A percentile compares a stretch with the other conserved stretches of the same genome.
These are phyloP conservation scores for Mycena maculata DNA, from an alignment of 768 basidiomycete species.

Conservation along the genomic window DNA sequence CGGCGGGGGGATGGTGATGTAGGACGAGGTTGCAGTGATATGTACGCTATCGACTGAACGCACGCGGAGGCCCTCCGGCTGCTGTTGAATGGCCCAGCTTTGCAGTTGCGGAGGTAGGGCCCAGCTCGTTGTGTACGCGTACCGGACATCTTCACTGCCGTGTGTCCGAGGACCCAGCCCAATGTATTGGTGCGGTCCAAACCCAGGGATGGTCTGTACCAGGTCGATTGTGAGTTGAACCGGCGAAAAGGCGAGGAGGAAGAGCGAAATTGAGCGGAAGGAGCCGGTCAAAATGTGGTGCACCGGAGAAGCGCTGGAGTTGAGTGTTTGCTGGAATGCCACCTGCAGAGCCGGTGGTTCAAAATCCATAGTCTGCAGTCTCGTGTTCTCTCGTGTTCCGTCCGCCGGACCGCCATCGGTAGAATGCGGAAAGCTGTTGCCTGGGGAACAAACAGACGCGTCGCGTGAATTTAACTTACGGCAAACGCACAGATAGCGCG, in stretches of 20 bases:
- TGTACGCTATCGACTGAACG: constrained; percentile 56
- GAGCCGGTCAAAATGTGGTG: constrained; percentile 60
- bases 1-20: constrained; percentile 61
- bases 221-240: constrained; percentile 51
- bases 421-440: too few species aligned
- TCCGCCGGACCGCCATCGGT: too few species aligned
- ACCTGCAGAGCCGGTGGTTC: not conserved
- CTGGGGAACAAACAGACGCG: too few species aligned
- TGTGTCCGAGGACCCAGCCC: constrained; percentile 48
- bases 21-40: constrained; percentile 67
- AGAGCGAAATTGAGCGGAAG: constrained; percentile 63
- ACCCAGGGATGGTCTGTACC: constrained; percentile 55
- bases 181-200: constrained; percentile 66
- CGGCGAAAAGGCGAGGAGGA: constrained; percentile 62
- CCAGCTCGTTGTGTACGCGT: constrained; percentile 64
- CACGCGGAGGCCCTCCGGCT: constrained; percentile 42
- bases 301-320: not conserved
- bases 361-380: constrained; percentile 7
- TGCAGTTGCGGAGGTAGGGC: constrained; percentile 58
- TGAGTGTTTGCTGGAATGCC: not conserved
- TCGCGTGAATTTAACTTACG: too few species aligned
- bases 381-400: too few species aligned
- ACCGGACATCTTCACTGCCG: constrained; percentile 33
- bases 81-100: constrained; percentile 56
- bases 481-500: too few species aligned